Conservation (phyloP, 495 filamentous ascomycete species). For the Penicillium roqueforti region DNA sequence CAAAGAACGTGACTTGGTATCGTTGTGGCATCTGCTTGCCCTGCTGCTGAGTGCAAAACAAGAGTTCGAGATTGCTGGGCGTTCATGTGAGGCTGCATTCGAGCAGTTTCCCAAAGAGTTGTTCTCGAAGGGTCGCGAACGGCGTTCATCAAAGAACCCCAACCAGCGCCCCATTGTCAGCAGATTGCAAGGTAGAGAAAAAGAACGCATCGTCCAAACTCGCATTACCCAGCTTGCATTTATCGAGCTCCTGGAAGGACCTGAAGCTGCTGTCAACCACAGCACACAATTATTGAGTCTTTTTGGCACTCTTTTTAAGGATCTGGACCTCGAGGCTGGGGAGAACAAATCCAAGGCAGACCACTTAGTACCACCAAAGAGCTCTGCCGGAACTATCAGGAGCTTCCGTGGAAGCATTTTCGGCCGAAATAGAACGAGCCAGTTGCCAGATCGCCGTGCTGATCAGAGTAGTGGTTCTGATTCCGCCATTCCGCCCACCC, state of each 20-base stretch:
- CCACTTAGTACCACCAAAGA: slow-evolving; percentile 58
- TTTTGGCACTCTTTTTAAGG: slow-evolving; percentile 72
- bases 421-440: slow-evolving; percentile 46
- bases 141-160: slow-evolving; percentile 29
- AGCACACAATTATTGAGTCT: slow-evolving; percentile 78
- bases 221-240: slow-evolving; percentile 92
- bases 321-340: slow-evolving; percentile 37
- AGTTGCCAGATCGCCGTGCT: slow-evolving; percentile 29
- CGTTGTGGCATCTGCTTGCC: slow-evolving; percentile 77
- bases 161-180: slow-evolving; percentile 57
- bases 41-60: slow-evolving; percentile 81
- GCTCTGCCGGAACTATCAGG: slow-evolving; percentile 64
- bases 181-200: slow-evolving; percentile 72
- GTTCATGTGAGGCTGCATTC: slow-evolving; percentile 83
- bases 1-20: slow-evolving; percentile 40
- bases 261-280: slow-evolving; percentile 76
- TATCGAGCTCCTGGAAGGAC: slow-evolving; percentile 74
- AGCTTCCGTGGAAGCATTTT: slow-evolving; percentile 75
- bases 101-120: slow-evolving; percentile 67
- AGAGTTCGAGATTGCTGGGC: slow-evolving; percentile 73
- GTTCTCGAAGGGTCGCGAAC: slow-evolving; percentile 50
- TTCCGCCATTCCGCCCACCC: slow-evolving; percentile 17
- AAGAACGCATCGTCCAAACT: slow-evolving; percentile 76
- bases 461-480: slow-evolving; percentile 12
- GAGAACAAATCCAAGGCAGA: slow-evolving; percentile 21